phyloP scores from a whole-genome alignment of 2,329 filamentous ascomycete genomes.

The Xylaria sp. region DNA sequence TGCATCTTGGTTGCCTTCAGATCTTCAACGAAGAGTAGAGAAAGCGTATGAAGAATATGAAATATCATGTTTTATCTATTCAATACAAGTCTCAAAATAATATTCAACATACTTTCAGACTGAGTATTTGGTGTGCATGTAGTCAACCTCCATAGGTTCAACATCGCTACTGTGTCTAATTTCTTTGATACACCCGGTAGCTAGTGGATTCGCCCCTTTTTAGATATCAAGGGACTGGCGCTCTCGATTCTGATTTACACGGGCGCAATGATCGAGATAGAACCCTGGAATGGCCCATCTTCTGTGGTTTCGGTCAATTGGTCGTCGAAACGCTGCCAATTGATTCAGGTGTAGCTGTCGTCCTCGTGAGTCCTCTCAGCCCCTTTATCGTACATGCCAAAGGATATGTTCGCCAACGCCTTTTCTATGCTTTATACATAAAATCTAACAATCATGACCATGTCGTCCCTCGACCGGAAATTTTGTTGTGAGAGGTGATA shows the following conservation, averaged over 20 bases:
- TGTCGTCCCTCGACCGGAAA: neutral
- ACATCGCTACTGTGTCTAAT: neutral
- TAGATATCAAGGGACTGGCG: neutral
- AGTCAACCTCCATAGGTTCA: neutral
- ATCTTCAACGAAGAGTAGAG: neutral
- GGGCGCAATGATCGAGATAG: neutral
- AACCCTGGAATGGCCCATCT: neutral
- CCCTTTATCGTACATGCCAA: constrained; percentile 25
- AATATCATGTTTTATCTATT: neutral
- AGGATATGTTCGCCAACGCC: constrained; percentile 24
- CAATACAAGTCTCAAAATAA: neutral
- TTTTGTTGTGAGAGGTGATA: too few relatives aligned
- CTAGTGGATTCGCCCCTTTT: neutral
- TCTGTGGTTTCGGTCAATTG: neutral
- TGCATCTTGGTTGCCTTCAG: neutral
- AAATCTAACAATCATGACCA: constrained; percentile 30
- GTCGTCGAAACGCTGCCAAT: neutral
- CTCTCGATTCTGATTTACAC: neutral
- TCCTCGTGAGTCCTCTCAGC: neutral
- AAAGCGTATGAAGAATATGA: neutral
- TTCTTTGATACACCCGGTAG: neutral
- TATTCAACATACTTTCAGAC: neutral
- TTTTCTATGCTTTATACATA: constrained; percentile 32
- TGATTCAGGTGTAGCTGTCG: neutral
- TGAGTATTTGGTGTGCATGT: neutral